Base-by-base conservation (phyloP, 2,329 filamentous ascomycete genomes). In the Scytalidium sp. region DNA sequence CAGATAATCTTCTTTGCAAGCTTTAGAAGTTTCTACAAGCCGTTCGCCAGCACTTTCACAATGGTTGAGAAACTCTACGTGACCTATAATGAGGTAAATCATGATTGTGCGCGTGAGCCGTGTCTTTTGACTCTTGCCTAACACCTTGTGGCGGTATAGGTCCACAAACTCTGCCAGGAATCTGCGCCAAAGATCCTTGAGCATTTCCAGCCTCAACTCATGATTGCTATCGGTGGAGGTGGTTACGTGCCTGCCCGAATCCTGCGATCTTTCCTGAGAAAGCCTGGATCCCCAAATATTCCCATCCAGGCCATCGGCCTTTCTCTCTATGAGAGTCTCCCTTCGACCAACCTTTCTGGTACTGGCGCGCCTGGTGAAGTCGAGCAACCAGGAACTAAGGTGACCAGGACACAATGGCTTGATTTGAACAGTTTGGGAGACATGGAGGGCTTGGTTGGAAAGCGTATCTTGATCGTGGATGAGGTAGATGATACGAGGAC, bases 261-360 rank as follows among this genome's bases (percentile, higher is more conserved):
- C 70, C 83, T 99, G 57, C 90, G 94, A 56, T 97, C 94, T 19
- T 99, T 99, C 79, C 88, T 99, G 70, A 97, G 96, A 80, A 83
- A 84, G 67, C 80, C 89, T 52, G 90, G 88, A 61, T 81, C 78
- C 55, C 85, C 91, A 72, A 99, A 99, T 76, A 99, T 99, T 65
- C 93, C 94, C 60, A 99, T 99, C 72, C 94, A 99, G 80, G 94
- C 94, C 57, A 99, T 99, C 70, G 94, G 94, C 44, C 87, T 99
- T 57, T 97, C 93, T 19, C 85, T 99, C 49, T 99, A 99, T 78
- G 94, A 99, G 75, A 80, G 84, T 56, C 86, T 97, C 43, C 67
- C 78, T 52, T 64, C 71, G 45, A 75, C 75, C 52, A 77, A 79
- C 55, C 78, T 81, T 51, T 75, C 74, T 46, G 73, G 76, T 50